A percentile compares a stretch with the other conserved stretches of the same genome.
phyloP scores from a whole-genome alignment of 352 stramenopile species.

The Phytophthora podocarpi region DNA sequence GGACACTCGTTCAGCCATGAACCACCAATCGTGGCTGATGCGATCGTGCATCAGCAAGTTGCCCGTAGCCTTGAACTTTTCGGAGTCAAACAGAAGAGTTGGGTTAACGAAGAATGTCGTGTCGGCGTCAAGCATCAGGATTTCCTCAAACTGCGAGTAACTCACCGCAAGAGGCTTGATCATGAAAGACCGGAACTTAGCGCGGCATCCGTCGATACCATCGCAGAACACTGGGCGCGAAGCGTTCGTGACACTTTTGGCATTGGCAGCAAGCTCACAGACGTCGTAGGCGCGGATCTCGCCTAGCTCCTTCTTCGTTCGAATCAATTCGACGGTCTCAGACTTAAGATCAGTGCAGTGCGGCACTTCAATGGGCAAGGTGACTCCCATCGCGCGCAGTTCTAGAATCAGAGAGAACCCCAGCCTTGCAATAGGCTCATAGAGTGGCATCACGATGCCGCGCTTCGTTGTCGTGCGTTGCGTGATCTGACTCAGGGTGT shows the following conservation, averaged over 20 bases:
- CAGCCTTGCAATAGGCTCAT: constrained; percentile 43
- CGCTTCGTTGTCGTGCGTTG: constrained; percentile 33
- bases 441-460: constrained; percentile 65
- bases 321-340: constrained; percentile 40
- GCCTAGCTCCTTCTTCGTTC: constrained; percentile 24
- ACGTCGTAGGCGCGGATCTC: constrained; percentile 39
- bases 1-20: constrained; percentile 27
- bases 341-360: constrained; percentile 58
- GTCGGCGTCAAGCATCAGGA: constrained; percentile 72
- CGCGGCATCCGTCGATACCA: constrained; percentile 39
- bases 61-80: constrained; percentile 51
- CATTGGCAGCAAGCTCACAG: constrained; percentile 34
- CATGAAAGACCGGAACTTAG: constrained; percentile 55
- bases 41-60: constrained; percentile 70
- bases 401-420: constrained; percentile 58
- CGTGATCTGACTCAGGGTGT: constrained; percentile 41
- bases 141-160: constrained; percentile 64
- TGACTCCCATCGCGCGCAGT: constrained; percentile 44
- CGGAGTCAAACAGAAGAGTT: constrained; percentile 47
- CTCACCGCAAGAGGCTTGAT: constrained; percentile 58
- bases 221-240: constrained; percentile 50
- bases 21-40: constrained; percentile 40
- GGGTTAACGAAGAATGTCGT: constrained; percentile 61
- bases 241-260: constrained; percentile 28
- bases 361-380: constrained; percentile 55